Base-by-base conservation (phyloP, 2,329 filamentous ascomycete genomes). In the Aureobasidium subglaciale region DNA sequence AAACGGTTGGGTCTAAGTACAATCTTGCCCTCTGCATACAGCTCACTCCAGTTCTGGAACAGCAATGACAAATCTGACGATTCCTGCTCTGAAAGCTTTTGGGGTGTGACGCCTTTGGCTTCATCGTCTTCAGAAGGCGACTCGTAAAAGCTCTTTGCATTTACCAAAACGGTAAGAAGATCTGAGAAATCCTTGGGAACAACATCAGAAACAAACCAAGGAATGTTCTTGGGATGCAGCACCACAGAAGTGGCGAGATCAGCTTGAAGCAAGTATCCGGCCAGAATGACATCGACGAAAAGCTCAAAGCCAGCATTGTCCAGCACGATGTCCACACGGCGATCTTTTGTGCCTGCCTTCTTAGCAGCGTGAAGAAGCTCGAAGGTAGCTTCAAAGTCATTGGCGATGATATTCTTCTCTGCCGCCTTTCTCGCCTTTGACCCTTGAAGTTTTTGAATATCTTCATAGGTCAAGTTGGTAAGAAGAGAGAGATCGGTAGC, bases 181-280 rank as follows among this genome's bases (percentile, higher is more conserved):
- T 86, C 84, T 1, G 78, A 79, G 64, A 97, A 96, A 72, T 99
- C 93, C 37, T 76, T 79, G 0, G 92, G 91, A 10, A 96, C 73
- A 3, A 97, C 93, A 65, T 99, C 93, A 1, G 90, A 96, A 45
- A 99, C 93, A 68, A 97, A 99, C 93, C 93, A 99, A 1, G 93
- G 93, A 57, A 99, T 91, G 20, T 84, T 86, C 74, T 99, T 99
- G 50, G 93, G 91, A 66, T 96, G 91, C 9, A 99, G 80, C 18
- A 97, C 84, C 13, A 99, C 79, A 22, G 84, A 83, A 0, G 91
- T 96, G 0, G 93, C 93, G 5, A 99, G 82, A 0, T 87, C 88
- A 0, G 90, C 79, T 0, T 89, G 85, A 6, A 99, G 78, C 13
- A 99, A 78, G 68, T 95, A 99, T 1, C 91, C 92, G 0, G 90